phyloP scores from a whole-genome alignment of 2,329 filamentous ascomycete genomes.

The Corniculantispora saksenae region DNA sequence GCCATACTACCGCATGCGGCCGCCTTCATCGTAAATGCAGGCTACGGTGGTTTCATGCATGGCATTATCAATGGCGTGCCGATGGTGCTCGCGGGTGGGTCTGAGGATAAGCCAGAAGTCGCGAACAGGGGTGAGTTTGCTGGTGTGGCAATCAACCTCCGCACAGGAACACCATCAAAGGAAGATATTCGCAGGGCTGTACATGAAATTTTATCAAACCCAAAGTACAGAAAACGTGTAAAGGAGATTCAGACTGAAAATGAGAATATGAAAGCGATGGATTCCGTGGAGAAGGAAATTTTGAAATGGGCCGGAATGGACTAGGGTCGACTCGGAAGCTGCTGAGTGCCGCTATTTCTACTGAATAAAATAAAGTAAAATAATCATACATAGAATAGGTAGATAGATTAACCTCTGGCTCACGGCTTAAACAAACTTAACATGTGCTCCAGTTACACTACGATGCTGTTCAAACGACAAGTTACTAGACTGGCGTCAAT shows the following conservation, averaged over 20 bases:
- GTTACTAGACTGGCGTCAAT: too few relatives aligned
- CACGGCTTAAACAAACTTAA: too few relatives aligned
- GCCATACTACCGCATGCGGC: conserved; percentile 44
- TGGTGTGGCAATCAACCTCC: conserved; percentile 4
- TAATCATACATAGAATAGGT: too few relatives aligned
- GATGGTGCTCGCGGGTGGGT: conserved; percentile 6
- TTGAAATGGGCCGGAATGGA: neutral
- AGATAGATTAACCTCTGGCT: too few relatives aligned
- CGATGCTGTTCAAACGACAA: too few relatives aligned
- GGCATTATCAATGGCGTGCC: conserved; percentile 15
- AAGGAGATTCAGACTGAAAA: conserved; percentile 7
- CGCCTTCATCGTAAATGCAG: conserved; percentile 50
- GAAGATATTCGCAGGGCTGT: neutral
- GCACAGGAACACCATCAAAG: conserved; percentile 4
- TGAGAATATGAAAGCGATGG: conserved; percentile 9
- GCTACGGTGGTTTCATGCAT: conserved; percentile 39
- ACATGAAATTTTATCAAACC: neutral
- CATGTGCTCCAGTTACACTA: too few relatives aligned
- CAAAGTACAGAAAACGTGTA: neutral
- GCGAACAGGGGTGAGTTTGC: conserved; percentile 11
- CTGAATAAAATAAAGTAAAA: too few relatives aligned
- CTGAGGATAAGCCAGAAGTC: conserved; percentile 15
- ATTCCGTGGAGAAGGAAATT: neutral
- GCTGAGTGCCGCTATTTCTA: too few relatives aligned
- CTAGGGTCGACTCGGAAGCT: too few relatives aligned